These are phyloP conservation scores for Colletotrichum sp. DNA, from an alignment of 2,329 filamentous ascomycete genomes.

Conservation along the genomic window DNA sequence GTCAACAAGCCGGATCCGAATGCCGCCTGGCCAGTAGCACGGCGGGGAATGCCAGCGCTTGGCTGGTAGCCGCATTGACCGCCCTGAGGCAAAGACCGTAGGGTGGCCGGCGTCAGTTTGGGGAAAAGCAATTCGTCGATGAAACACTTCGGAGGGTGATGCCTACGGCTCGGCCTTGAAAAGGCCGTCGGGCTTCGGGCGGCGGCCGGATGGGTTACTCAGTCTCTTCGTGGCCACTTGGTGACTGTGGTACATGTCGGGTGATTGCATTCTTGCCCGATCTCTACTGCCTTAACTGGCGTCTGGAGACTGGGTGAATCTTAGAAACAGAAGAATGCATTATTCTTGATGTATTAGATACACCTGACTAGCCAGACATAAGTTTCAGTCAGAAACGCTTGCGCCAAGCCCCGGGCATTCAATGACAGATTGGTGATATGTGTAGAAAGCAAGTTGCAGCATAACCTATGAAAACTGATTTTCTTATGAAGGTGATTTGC, in stretches of 20 bases:
- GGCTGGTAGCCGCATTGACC: not conserved
- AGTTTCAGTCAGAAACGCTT: not conserved
- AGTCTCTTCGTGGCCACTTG: not conserved
- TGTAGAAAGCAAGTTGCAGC: fast-evolving
- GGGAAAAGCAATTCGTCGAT: not conserved
- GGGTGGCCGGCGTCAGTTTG: not conserved
- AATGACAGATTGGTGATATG: not conserved
- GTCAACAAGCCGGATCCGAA: not conserved
- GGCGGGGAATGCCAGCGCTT: not conserved
- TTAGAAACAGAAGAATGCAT: not conserved
- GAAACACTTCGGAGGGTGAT: not conserved
- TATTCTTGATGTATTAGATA: not conserved
- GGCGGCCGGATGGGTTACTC: not conserved
- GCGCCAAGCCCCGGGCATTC: not conserved
- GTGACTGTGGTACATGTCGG: not conserved
- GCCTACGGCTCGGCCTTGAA: not conserved
- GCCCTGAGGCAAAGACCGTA: not conserved
- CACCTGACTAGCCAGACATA: not conserved
- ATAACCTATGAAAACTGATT: not conserved
- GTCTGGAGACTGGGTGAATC: not conserved
- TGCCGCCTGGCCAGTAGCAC: not conserved
- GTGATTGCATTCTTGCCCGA: not conserved
- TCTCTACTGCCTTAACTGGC: not conserved
- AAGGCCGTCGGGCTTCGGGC: not conserved
- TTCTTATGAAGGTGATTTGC: not conserved